Conservation (phyloP, 2,329 filamentous ascomycete species). For the Cyclaneusma minus region DNA sequence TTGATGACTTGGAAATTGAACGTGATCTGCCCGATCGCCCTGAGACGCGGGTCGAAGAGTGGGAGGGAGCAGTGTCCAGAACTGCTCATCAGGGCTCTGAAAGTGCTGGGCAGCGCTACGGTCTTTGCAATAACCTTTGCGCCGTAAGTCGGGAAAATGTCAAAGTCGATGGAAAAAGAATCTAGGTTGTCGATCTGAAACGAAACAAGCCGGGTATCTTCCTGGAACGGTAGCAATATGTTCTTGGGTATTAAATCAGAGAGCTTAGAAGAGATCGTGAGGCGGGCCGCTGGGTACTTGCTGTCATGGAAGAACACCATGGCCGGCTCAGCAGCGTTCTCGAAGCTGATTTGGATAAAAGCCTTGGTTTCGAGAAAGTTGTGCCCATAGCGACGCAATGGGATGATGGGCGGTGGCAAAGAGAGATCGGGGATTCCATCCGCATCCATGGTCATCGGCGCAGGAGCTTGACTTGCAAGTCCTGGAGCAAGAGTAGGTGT, state of each 20-base stretch:
- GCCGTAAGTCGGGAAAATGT: slow-evolving; percentile 93
- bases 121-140: slow-evolving; percentile 96
- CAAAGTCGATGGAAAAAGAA: slow-evolving; percentile 88
- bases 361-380: slow-evolving; percentile 98
- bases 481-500: slow-evolving; percentile 18
- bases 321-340: slow-evolving; percentile 51
- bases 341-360: slow-evolving; percentile 83
- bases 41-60: slow-evolving; percentile 78
- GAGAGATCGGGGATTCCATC: slow-evolving; percentile 88
- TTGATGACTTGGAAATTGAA: slow-evolving; percentile 96
- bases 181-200: slow-evolving; percentile 94
- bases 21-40: slow-evolving; percentile 83
- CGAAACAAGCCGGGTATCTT: slow-evolving; percentile 83
- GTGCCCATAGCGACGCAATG: slow-evolving; percentile 84
- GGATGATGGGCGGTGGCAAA: slow-evolving; percentile 89
- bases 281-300: slow-evolving; percentile 85
- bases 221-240: slow-evolving; percentile 86
- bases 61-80: slow-evolving; percentile 73
- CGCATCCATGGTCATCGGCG: slow-evolving; percentile 54
- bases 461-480: slow-evolving; percentile 22
- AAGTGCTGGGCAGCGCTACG: slow-evolving; percentile 76
- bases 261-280: slow-evolving; percentile 92
- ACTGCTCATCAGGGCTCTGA: slow-evolving; percentile 59
- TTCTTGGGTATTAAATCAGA: slow-evolving; percentile 95
- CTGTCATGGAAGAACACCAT: slow-evolving; percentile 94